A percentile compares a stretch with the other conserved stretches of the same genome.
These are phyloP conservation scores for Elymus sibiricus DNA, from an alignment of 176 grass and related monocot species.

Conservation along the genomic window DNA sequence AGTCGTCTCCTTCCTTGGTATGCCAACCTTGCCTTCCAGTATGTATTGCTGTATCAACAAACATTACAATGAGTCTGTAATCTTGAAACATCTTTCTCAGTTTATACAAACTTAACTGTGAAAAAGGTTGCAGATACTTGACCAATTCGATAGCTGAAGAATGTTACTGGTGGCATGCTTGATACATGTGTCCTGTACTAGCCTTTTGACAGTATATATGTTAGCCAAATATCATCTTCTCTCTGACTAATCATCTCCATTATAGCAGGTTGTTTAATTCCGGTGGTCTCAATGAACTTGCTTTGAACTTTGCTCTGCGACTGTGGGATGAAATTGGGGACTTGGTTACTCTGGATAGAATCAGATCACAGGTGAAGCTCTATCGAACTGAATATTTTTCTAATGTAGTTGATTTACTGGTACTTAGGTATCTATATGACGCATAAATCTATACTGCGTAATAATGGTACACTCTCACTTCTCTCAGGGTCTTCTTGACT, in stretches of 20 bases:
- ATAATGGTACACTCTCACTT: neutral
- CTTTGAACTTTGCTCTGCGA: slow-evolving; percentile 53
- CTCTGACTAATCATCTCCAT: slow-evolving; percentile 9
- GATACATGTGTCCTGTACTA: neutral
- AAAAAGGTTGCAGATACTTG: slow-evolving; percentile 23
- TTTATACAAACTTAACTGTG: slow-evolving; percentile 26
- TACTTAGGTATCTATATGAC: slow-evolving; percentile 7
- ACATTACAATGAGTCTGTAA: slow-evolving; percentile 1
- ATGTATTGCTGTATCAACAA: slow-evolving; percentile 20
- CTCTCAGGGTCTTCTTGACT: slow-evolving; percentile 68
- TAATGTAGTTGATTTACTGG: slow-evolving; percentile 8
- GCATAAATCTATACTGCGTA: slow-evolving; percentile 7
- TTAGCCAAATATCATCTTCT: slow-evolving; percentile 8
- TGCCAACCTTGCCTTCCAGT: slow-evolving; percentile 32
- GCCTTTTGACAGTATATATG: slow-evolving; percentile 22
- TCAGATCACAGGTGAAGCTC: slow-evolving; percentile 40
- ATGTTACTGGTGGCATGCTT: neutral
- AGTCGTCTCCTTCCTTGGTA: slow-evolving; percentile 78
- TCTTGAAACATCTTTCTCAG: slow-evolving; percentile 2
- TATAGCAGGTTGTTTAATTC: slow-evolving; percentile 51
- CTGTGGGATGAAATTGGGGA: slow-evolving; percentile 69
- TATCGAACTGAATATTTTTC: slow-evolving; percentile 13
- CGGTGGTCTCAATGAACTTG: slow-evolving; percentile 53
- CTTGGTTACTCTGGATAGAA: slow-evolving; percentile 39
- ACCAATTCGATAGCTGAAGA: slow-evolving; percentile 10